Evolutionary conservation across 371 early-diverging fungal genomes (phyloP), one percentile per base, ranked within the genome.

Genomic region (Coemansia sp.): DNA sequence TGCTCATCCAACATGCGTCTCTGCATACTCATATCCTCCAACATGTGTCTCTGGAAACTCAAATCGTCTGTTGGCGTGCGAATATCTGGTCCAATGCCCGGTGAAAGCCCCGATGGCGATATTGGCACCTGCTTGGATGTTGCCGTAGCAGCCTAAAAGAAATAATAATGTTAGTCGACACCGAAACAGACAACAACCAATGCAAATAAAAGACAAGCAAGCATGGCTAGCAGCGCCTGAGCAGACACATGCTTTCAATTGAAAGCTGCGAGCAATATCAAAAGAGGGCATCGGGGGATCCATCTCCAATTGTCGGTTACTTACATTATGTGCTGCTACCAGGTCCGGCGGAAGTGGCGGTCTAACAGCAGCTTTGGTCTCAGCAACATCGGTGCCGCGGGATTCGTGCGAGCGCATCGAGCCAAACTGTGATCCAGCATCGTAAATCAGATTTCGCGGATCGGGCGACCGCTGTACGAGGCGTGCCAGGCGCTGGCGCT

Each of bases 361-460:
- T 14, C 59, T 54, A 20, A 28, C 20, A 5, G 30, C 11, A n/a
- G 20, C 47, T 18, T 14, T 55, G 28, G 23, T 39, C 47, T 16
- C 47, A 5, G 28, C 33, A n/a, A 33, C 53, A 3, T 63, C 55
- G 2, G 61, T 33, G 18, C 51, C 62, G 21, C 53, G 65, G 18
- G 77, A 64, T 28, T 48, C 57, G 53, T 39, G 67, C n/a, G 75
- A 67, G n/a, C 72, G 68, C 77, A 75, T 75, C 23, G 77, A 67
- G 20, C 77, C 77, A 48, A 75, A 75, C 59, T 65, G 77, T 47
- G 77, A 75, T 18, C 53, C 64, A 7, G 68, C 72, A 48, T 68
- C 77, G 62, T 75, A 75, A 33, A 75, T 75, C 25, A 75, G 65
- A 25, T 39, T 75, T n/a, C 77, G 77, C 33, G 77, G 77, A 25